Base-by-base conservation (phyloP, 2,329 filamentous ascomycete species). In the Lachnellula arida region DNA sequence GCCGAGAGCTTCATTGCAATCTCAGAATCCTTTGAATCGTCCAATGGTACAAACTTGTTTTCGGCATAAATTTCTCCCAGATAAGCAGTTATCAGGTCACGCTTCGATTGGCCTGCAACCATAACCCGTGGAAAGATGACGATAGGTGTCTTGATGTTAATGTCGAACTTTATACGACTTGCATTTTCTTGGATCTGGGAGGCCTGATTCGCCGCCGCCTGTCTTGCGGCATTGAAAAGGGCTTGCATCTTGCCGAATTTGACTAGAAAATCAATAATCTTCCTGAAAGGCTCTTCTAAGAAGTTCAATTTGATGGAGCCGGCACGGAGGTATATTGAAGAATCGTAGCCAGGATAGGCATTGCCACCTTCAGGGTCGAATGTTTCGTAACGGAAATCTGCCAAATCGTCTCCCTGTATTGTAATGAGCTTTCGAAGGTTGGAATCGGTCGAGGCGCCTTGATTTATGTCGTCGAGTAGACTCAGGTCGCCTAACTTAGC, bases 211-310 rank as follows among this genome's bases (percentile, higher is more conserved):
- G 94, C 90, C 2, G 95, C 94, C 40, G 93, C 95, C 72, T 96
- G 91, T 35, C 95, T 85, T 12, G 95, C 94, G 43, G 94, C 93
- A 68, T 99, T 99, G 77, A 96, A 99, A 52, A 99, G 88, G 22
- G 94, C 93, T 73, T 99, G 94, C 94, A 99, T 99, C 74, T 96
- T 96, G 58, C 95, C 94, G 71, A 99, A 99, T 67, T 99, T 99
- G 71, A 99, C 91, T 44, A 96, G 78, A 72, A 99, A 99, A 63
- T 95, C 90, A 72, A 99, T 90, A 61, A 99, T 97, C 74, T 97
- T 97, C 51, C 94, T 85, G 77, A 97, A 97, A 0, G 94, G 94
- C 71, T 99, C 95, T 59, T 97, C 93, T 4, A 97, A 76, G 70
- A 99, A 99, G 70, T 97, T 97, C 69, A 99, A 80, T 74, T 96